Conservation (phyloP, 345 rosid genomes). For the Ricinus communis region DNA sequence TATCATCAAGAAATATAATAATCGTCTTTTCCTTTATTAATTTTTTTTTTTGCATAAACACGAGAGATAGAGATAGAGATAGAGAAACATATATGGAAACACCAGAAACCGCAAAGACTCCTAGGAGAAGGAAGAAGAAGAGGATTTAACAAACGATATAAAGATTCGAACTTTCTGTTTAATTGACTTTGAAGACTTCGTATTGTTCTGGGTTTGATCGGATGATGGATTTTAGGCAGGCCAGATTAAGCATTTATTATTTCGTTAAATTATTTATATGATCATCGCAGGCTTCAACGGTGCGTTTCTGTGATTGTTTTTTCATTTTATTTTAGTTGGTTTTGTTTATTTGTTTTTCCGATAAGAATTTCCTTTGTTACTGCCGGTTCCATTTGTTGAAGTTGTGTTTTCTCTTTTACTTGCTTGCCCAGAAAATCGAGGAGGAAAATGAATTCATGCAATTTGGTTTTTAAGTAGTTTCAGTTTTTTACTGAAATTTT, state of each 20-base stretch:
- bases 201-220: conserved; percentile 19
- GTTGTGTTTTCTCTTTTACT: conserved; percentile 15
- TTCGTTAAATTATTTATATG: conserved; percentile 3
- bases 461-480: not conserved
- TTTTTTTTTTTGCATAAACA: not conserved
- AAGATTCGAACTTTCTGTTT: not conserved
- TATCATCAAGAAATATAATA: not conserved
- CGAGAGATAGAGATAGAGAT: too few relatives aligned
- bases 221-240: conserved; percentile 14
- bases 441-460: not conserved
- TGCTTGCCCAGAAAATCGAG: conserved; percentile 26
- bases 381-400: conserved; percentile 5
- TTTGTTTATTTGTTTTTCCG: not conserved
- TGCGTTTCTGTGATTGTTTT: conserved; percentile 10
- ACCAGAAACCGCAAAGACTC: conserved; percentile 17
- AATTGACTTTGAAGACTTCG: not conserved
- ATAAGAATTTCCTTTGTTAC: conserved; percentile 19
- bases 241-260: not conserved
- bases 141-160: not conserved
- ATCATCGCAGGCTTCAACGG: conserved; percentile 31
- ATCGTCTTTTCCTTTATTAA: too few relatives aligned
- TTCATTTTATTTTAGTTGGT: not conserved
- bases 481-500: not conserved
- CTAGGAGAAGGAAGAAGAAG: conserved; percentile 26
- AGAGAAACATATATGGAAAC: conserved; percentile 24